Conservation (phyloP, 1,284 basidiomycete genomes). For the Sporisorium reilianum region DNA sequence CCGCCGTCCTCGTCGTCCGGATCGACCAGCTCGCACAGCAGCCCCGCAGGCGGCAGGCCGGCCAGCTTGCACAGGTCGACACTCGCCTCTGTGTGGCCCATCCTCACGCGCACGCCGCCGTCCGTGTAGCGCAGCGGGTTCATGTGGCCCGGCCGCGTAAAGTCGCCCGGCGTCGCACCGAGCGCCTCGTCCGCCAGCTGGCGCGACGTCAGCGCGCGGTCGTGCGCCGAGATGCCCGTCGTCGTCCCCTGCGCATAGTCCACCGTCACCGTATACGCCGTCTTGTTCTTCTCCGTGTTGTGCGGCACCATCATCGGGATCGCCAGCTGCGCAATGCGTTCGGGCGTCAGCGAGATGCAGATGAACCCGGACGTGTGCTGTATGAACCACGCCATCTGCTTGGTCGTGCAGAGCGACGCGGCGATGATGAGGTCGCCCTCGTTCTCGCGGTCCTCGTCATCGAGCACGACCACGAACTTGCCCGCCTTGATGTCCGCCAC, state of each 20-base stretch:
- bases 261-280: slow-evolving; percentile 95
- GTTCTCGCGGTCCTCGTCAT: slow-evolving; percentile 68
- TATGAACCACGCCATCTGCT: slow-evolving; percentile 99
- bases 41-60: slow-evolving; percentile 80
- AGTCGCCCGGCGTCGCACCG: slow-evolving; percentile 74
- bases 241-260: slow-evolving; percentile 93
- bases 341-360: slow-evolving; percentile 84
- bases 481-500: slow-evolving; percentile 55
- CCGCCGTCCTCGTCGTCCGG: slow-evolving; percentile 84
- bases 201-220: slow-evolving; percentile 87
- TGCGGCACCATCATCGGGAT: slow-evolving; percentile 93
- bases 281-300: slow-evolving; percentile 90
- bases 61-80: slow-evolving; percentile 89
- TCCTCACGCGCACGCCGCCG: slow-evolving; percentile 85
- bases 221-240: slow-evolving; percentile 96
- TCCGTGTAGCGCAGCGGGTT: slow-evolving; percentile 88
- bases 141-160: slow-evolving; percentile 93
- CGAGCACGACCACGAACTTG: slow-evolving; percentile 67
- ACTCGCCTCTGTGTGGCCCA: slow-evolving; percentile 92
- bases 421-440: slow-evolving; percentile 68
- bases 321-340: slow-evolving; percentile 82
- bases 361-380: slow-evolving; percentile 88
- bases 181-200: slow-evolving; percentile 75
- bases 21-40: slow-evolving; percentile 95
- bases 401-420: slow-evolving; percentile 77